These are phyloP conservation scores for Phytophthora pinifolia DNA, from an alignment of 352 stramenopile species.

Conservation along the genomic window DNA sequence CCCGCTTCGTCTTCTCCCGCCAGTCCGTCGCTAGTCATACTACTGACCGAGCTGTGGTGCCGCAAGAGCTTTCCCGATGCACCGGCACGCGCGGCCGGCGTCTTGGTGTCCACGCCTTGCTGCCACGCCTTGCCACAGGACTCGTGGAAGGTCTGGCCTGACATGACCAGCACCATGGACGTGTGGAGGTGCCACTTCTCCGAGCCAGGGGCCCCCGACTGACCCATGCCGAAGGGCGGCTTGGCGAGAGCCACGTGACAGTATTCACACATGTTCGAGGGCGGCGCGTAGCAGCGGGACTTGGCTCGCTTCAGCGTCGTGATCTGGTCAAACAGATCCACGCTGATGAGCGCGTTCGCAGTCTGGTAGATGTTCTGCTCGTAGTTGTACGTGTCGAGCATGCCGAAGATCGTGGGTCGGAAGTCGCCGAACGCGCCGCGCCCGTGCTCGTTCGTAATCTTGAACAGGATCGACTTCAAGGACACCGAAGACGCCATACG, in stretches of 20 bases:
- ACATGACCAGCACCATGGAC: conserved; percentile 82
- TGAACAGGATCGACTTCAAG: conserved; percentile 92
- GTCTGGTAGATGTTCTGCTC: conserved; percentile 91
- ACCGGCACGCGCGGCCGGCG: conserved; percentile 27
- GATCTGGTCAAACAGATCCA: conserved; percentile 85
- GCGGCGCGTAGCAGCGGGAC: conserved; percentile 68
- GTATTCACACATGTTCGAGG: conserved; percentile 77
- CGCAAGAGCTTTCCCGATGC: conserved; percentile 34
- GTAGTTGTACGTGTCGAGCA: conserved; percentile 94
- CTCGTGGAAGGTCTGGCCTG: conserved; percentile 83
- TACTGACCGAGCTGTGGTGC: conserved; percentile 49
- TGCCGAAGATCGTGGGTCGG: conserved; percentile 92
- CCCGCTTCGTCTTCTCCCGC: conserved; percentile 51
- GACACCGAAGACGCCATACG: conserved; percentile 94
- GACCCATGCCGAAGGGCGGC: conserved; percentile 82
- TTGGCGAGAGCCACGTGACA: conserved; percentile 83
- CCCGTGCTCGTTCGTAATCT: conserved; percentile 94
- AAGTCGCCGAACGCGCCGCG: conserved; percentile 94
- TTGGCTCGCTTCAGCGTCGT: conserved; percentile 76
- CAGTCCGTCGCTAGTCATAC: conserved; percentile 26
- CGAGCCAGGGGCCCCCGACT: conserved; percentile 56
- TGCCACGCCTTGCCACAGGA: conserved; percentile 86
- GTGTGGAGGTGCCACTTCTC: conserved; percentile 87
- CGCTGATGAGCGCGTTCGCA: conserved; percentile 79
- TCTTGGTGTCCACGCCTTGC: conserved; percentile 69